Conservation (phyloP, 257 asterid species). For the Solanum piurae region DNA sequence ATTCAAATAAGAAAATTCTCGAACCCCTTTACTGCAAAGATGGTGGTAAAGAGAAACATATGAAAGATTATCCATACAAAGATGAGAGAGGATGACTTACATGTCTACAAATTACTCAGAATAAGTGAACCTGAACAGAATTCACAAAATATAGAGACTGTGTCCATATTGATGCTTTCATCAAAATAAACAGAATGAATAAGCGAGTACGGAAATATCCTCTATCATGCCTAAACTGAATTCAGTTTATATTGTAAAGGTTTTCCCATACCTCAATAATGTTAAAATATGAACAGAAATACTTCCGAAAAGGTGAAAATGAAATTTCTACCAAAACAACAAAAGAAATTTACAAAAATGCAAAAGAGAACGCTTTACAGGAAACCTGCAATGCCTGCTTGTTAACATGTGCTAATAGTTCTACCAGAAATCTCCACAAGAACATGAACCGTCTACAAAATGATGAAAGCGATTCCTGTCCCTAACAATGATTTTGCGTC, state of each 20-base stretch:
- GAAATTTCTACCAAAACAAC: neutral
- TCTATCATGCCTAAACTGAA: neutral
- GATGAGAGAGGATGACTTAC: neutral
- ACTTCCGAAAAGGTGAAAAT: neutral
- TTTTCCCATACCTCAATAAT: neutral
- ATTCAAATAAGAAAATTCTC: neutral
- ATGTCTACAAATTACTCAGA: neutral
- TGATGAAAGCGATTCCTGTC: slow-evolving; percentile 23
- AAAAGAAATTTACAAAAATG: neutral
- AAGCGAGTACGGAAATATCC: neutral
- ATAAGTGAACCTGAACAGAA: neutral
- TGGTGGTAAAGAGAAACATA: neutral
- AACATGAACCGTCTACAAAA: slow-evolving; percentile 15
- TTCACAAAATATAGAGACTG: neutral
- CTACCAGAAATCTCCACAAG: slow-evolving; percentile 23
- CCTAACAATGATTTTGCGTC: slow-evolving; percentile 17
- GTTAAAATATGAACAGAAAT: neutral
- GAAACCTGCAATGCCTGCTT: neutral
- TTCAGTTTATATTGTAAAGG: neutral
- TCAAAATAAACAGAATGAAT: neutral
- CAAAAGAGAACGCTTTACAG: neutral
- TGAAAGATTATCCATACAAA: neutral
- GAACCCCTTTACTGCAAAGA: neutral
- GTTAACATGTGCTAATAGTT: neutral
- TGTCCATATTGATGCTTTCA: neutral